phyloP scores from a whole-genome alignment of 2,329 filamentous ascomycete genomes.

The Neopestalotiopsis sp. region DNA sequence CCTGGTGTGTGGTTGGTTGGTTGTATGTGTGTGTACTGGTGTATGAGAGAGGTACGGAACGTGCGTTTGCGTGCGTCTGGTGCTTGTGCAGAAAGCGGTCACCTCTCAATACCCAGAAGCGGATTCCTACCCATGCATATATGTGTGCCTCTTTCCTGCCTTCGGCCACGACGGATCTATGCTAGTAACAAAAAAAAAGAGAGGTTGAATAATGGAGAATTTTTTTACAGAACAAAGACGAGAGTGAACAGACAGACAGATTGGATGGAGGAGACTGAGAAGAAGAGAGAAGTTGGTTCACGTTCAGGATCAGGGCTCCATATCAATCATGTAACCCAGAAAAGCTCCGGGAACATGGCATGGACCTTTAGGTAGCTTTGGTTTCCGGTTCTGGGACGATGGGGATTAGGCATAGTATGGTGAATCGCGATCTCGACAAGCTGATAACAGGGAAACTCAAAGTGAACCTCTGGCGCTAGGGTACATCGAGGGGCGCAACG shows the following conservation, averaged over 20 bases:
- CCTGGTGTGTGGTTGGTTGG: background rate
- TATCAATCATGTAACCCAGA: constrained; percentile 1
- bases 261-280: background rate
- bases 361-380: constrained; percentile 1
- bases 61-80: background rate
- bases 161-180: background rate
- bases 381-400: constrained; percentile 9
- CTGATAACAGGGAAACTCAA: constrained; percentile 10
- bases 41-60: background rate
- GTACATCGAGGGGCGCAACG: background rate
- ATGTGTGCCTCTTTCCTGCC: background rate
- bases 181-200: background rate
- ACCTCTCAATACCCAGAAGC: background rate
- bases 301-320: background rate
- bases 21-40: too few relatives aligned
- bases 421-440: constrained; percentile 10
- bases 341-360: background rate
- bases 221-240: background rate
- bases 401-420: background rate
- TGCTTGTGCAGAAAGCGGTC: background rate
- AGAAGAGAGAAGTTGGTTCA: background rate
- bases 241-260: background rate
- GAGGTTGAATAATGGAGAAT: background rate
- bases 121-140: background rate
- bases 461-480: constrained; percentile 2